Evolutionary conservation across 2,329 filamentous ascomycete species (phyloP).

Genomic region (Fusarium coicis): DNA sequence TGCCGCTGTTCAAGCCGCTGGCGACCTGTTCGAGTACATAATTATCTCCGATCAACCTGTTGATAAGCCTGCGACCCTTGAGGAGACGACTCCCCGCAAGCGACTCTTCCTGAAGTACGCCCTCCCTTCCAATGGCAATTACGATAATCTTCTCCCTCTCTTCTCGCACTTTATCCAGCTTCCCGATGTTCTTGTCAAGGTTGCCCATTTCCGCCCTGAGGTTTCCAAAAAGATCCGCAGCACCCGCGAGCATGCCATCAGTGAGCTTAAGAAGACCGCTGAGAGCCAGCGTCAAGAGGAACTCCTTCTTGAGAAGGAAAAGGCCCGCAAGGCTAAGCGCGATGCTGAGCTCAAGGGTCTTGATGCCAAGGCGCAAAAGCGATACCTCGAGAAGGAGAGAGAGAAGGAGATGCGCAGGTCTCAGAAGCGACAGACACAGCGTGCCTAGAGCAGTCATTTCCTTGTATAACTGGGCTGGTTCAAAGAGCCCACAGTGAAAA

Average conservation of each 20-base stretch:
- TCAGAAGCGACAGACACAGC: slow-evolving; percentile 65
- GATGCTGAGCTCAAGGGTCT: slow-evolving; percentile 82
- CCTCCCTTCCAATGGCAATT: slow-evolving; percentile 71
- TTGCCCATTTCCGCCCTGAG: slow-evolving; percentile 88
- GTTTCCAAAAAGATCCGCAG: slow-evolving; percentile 84
- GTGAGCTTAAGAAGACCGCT: slow-evolving; percentile 80
- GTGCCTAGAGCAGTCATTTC: slow-evolving; percentile 52
- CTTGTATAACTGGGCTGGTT: not conserved
- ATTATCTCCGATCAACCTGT: slow-evolving; percentile 90
- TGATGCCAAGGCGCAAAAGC: slow-evolving; percentile 86
- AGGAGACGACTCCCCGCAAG: slow-evolving; percentile 87
- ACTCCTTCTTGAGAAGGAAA: slow-evolving; percentile 75
- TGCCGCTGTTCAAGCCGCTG: slow-evolving; percentile 80
- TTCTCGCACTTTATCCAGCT: slow-evolving; percentile 86
- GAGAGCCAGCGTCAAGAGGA: slow-evolving; percentile 87
- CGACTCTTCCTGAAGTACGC: slow-evolving; percentile 83
- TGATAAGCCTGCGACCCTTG: slow-evolving; percentile 85
- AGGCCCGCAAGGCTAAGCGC: slow-evolving; percentile 87
- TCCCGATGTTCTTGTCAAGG: slow-evolving; percentile 81
- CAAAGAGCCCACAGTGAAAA: not conserved
- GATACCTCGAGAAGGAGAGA: slow-evolving; percentile 83
- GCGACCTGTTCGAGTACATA: slow-evolving; percentile 83
- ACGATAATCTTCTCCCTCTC: slow-evolving; percentile 74
- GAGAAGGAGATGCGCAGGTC: slow-evolving; percentile 74
- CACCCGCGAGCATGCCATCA: slow-evolving; percentile 82